Evolutionary conservation across 2,329 filamentous ascomycete species (phyloP).

Genomic region (Aspergillus bombycis): DNA sequence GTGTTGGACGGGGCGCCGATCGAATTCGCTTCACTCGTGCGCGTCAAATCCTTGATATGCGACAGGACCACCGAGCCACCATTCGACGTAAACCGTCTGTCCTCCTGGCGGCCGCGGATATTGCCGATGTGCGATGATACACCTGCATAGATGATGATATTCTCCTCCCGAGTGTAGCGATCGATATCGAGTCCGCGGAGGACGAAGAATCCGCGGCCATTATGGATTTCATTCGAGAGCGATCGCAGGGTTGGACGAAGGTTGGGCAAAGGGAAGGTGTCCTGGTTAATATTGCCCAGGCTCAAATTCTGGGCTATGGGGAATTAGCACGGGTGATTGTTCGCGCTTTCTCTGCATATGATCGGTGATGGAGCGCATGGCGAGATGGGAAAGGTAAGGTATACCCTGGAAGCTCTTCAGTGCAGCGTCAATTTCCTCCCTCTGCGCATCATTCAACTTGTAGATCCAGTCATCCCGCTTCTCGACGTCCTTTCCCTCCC

Average conservation of each 20-base stretch:
- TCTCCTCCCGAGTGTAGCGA: conserved; percentile 39
- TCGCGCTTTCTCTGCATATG: too few species aligned
- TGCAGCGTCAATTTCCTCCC: conserved; percentile 49
- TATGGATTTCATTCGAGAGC: conserved; percentile 43
- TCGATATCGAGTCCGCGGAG: conserved; percentile 47
- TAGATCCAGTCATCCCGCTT: conserved; percentile 47
- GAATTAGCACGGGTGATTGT: conserved; percentile 9
- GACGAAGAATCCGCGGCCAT: conserved; percentile 49
- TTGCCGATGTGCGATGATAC: conserved; percentile 47
- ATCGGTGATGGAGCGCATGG: too few species aligned
- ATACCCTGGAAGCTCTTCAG: conserved; percentile 47
- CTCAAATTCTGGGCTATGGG: conserved; percentile 31
- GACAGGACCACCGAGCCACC: conserved; percentile 55
- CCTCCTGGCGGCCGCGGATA: conserved; percentile 47
- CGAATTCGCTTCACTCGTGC: conserved; percentile 27
- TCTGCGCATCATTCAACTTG: conserved; percentile 38
- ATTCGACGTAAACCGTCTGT: conserved; percentile 26
- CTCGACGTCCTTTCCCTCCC: conserved; percentile 48
- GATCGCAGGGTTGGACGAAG: conserved; percentile 37
- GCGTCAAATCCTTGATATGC: conserved; percentile 65
- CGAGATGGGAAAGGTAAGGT: neutral
- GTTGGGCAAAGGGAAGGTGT: conserved; percentile 49
- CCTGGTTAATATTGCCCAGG: conserved; percentile 48
- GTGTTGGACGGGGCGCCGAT: conserved; percentile 51
- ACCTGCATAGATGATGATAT: conserved; percentile 49